Evolutionary conservation across 805 yeast species (phyloP), one percentile per base, ranked within the genome.

Genomic region (Saccharomycodes ludwigii): DNA sequence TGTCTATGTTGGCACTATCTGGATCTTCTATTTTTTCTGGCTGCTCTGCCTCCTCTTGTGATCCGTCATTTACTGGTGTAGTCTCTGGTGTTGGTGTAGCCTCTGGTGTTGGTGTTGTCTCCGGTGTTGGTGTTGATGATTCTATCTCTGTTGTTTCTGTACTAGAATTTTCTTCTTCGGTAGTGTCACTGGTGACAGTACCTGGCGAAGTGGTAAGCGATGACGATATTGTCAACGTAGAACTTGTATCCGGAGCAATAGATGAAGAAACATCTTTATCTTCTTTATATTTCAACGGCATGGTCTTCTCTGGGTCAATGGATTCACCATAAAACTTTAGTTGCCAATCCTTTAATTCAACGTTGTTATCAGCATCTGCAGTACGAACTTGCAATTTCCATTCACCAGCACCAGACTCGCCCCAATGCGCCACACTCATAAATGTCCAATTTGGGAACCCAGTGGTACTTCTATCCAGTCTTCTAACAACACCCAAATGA

Each of bases 391-490:
- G 71, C 13, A 91, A 44, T 22, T 56, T 72, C 98, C 98, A 91
- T 4, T 68, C 72, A 8, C 99, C 99, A 17, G 56, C 55, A 3
- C 86, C 88, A 43, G 78, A 86, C 52, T 88, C 96, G 24, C 95
- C 95, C 96, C 97, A 91, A 52, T 91, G 97, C 1, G 94, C 96
- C n/a, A 91, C 97, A 8, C 88, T 71, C 83, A 86, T 83, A 49
- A 91, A 91, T 2, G 82, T 80, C 98, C 98, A 91, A 42, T 79
- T 65, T 4, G 50, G 44, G 41, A 83, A 79, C 0, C 95, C 94
- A 1, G 50, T 60, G 2, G 43, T 39, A 5, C 73, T 63, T 6
- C 35, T 40, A 53, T 91, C 98, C 13, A 56, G 42, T 5, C 56
- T 57, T 43, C 98, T 68, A 13, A 65, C 63, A 16, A 74, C 68